Percentiles rank a stretch among this genome's conserved stretches.
phyloP scores from a whole-genome alignment of 2,329 filamentous ascomycete species.

The Polytolypa hystricis region DNA sequence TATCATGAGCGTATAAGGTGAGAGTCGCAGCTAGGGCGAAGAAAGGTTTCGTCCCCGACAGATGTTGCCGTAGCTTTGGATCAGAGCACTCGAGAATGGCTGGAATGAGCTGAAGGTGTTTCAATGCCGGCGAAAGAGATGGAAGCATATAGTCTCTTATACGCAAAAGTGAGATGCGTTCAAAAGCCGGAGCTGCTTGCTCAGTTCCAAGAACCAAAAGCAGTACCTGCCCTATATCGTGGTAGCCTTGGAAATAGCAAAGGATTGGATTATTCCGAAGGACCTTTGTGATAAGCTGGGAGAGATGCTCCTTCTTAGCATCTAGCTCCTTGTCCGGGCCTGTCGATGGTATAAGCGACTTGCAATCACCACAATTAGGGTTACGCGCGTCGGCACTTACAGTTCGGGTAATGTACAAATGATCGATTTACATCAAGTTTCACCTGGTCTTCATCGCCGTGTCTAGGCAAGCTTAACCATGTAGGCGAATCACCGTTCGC shows the following conservation, averaged over 20 bases:
- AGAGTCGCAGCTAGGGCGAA: conserved; percentile 89
- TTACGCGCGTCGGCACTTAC: conserved; percentile 38
- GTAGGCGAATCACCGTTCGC: conserved; percentile 6
- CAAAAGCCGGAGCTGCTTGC: conserved; percentile 52
- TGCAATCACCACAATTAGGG: conserved; percentile 7
- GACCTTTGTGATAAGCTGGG: conserved; percentile 65
- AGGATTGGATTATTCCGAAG: conserved; percentile 72
- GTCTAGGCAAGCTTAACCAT: conserved; percentile 57
- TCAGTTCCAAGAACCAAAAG: conserved; percentile 66
- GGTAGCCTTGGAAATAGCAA: conserved; percentile 96
- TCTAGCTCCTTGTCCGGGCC: conserved; percentile 59
- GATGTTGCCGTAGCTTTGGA: conserved; percentile 58
- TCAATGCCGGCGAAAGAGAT: conserved; percentile 65
- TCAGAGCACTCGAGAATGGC: conserved; percentile 66
- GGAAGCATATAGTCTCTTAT: conserved; percentile 98
- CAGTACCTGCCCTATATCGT: conserved; percentile 95
- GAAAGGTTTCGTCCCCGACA: conserved; percentile 72
- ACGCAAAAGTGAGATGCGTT: conserved; percentile 75
- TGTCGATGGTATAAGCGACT: conserved; percentile 26
- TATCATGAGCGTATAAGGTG: conserved; percentile 94
- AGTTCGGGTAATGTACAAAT: conserved; percentile 90
- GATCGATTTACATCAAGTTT: conserved; percentile 84
- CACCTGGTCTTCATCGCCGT: conserved; percentile 84
- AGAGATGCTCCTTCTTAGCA: conserved; percentile 63
- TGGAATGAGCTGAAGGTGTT: conserved; percentile 79